Base-by-base conservation (phyloP, 2,329 filamentous ascomycete species). In the Colletotrichum sp. region DNA sequence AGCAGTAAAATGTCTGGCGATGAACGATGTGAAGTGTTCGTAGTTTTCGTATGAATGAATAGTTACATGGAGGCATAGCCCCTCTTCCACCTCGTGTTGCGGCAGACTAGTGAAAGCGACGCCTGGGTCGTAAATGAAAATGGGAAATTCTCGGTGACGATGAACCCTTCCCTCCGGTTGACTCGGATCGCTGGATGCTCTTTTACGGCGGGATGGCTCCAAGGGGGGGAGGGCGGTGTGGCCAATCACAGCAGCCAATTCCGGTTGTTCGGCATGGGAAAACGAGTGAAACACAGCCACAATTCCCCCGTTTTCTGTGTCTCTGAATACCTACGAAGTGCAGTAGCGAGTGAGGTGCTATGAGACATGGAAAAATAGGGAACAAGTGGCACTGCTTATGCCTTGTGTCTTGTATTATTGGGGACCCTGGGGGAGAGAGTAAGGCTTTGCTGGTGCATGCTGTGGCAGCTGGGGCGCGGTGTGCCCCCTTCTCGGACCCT, bases 231-330 rank as follows among this genome's bases (percentile, higher is more conserved):
- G 48, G 16, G n/a, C 18, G 18, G 0, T 12, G 34, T 4, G 32
- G 12, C 73, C 73, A 75, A 69, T 75, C 70, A 73, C 10, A 24
- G 13, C 26, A 24, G 64, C 64, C 70, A 69, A 73, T 75, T 57
- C 64, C 63, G 59, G 24, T 73, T 55, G 26, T n/a, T 52, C 70
- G 70, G 70, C 57, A 65, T 64, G 59, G 36, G 57, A 63, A 63
- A 64, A 15, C n/a, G 72, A 72, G 69, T 75, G 73, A 75, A 48
- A 75, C 73, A 75, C 73, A 75, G 73, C 73, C 73, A 75, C 73
- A 71, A 59, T 60, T 69, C 39, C 60, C 59, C 64, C 30, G 36
- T 55, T 55, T 21, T 71, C 26, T 52, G 48, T 60, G 34, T 32
- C 26, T 59, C 32, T 28, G 57, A 48, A 48, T 48, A 48, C 39